A percentile compares a stretch with the other conserved stretches of the same genome.
phyloP scores from a whole-genome alignment of 2,329 filamentous ascomycete species.

The Diaporthe sp. region DNA sequence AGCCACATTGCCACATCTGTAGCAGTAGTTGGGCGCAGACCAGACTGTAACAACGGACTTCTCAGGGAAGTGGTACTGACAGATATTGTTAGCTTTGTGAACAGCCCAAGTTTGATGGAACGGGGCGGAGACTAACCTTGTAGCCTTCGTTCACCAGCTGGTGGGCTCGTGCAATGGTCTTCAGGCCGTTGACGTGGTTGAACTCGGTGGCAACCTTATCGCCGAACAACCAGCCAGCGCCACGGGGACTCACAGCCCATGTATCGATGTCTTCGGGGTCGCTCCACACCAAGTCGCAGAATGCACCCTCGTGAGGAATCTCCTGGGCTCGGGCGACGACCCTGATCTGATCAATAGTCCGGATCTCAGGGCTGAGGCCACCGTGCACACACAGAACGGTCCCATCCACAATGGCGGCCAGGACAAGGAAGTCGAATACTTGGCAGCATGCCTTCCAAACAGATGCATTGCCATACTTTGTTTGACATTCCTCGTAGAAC shows the following conservation, averaged over 20 bases:
- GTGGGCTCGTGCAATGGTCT: slow-evolving; percentile 95
- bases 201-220: slow-evolving; percentile 98
- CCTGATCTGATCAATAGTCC: slow-evolving; percentile 98
- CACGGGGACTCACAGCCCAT: slow-evolving; percentile 93
- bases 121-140: slow-evolving; percentile 73
- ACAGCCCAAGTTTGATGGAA: not conserved
- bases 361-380: slow-evolving; percentile 88
- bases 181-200: slow-evolving; percentile 95
- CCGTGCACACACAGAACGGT: slow-evolving; percentile 99
- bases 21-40: slow-evolving; percentile 97
- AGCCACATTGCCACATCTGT: slow-evolving; percentile 95
- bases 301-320: slow-evolving; percentile 97
- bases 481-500: slow-evolving; percentile 98
- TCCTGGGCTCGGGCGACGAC: slow-evolving; percentile 98
- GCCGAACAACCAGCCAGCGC: slow-evolving; percentile 98
- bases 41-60: slow-evolving; percentile 98
- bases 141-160: slow-evolving; percentile 99
- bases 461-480: slow-evolving; percentile 98
- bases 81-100: slow-evolving; percentile 47
- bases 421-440: slow-evolving; percentile 97
- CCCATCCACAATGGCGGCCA: slow-evolving; percentile 97
- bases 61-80: slow-evolving; percentile 90
- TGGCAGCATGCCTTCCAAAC: slow-evolving; percentile 99
- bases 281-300: slow-evolving; percentile 98
- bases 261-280: slow-evolving; percentile 98